phyloP scores from a whole-genome alignment of 805 yeast species.

The Candida koratica region DNA sequence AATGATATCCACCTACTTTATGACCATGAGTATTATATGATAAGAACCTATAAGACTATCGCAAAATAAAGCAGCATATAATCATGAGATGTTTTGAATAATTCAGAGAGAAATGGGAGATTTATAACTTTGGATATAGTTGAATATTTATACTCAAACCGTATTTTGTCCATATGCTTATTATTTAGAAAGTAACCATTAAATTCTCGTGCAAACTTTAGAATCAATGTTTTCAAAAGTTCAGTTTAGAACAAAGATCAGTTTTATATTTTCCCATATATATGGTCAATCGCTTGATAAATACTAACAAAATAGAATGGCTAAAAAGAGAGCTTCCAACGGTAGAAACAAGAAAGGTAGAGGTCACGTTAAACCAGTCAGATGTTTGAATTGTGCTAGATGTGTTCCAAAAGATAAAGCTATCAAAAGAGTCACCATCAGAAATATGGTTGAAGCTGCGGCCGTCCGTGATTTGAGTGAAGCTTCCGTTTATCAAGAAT shows the following conservation, averaged over 20 bases:
- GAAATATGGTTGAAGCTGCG: conserved; percentile 99
- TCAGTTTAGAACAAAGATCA: too few species aligned
- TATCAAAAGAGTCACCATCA: conserved; percentile 99
- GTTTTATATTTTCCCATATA: too few species aligned
- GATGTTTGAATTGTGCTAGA: conserved; percentile 99
- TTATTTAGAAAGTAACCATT: too few species aligned
- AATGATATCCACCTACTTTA: conserved; percentile 1
- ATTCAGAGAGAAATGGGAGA: too few species aligned
- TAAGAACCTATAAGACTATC: neutral
- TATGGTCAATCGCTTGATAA: neutral
- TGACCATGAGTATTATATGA: neutral
- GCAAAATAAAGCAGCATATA: too few species aligned
- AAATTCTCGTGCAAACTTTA: too few species aligned
- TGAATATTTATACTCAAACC: too few species aligned
- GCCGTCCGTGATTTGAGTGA: conserved; percentile 99
- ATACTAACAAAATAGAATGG: conserved; percentile 56
- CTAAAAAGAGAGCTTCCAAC: conserved; percentile 99
- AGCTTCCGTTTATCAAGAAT: conserved; percentile 98
- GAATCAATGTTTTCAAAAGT: too few species aligned
- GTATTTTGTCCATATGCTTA: too few species aligned
- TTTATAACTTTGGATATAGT: too few species aligned
- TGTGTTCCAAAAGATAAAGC: conserved; percentile 99
- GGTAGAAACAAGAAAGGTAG: conserved; percentile 99
- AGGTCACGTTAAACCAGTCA: conserved; percentile 99
- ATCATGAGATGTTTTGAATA: too few species aligned